Evolutionary conservation across 2,329 filamentous ascomycete genomes (phyloP).

Genomic region (Claviceps pusilla): DNA sequence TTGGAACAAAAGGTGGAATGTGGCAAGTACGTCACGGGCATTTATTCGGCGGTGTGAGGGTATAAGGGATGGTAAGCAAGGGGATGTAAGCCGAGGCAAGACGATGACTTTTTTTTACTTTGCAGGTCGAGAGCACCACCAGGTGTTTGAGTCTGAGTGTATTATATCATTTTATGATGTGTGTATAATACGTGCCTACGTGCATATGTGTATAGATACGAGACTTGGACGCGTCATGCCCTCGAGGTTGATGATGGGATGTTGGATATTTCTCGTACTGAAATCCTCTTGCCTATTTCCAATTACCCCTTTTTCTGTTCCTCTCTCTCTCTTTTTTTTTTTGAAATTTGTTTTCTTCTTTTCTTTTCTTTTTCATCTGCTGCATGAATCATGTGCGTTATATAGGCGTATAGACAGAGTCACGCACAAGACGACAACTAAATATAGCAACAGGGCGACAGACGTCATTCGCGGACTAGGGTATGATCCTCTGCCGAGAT

Average conservation of each 20-base stretch:
- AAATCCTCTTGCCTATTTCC: background rate
- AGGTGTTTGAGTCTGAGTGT: background rate
- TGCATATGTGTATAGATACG: background rate
- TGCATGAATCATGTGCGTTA: background rate
- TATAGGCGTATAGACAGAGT: too few species aligned
- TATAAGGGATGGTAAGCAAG: background rate
- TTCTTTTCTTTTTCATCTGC: background rate
- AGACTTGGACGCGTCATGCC: background rate
- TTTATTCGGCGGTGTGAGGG: slow-evolving; percentile 54
- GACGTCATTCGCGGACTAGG: background rate
- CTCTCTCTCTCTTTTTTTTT: background rate
- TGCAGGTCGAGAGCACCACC: background rate
- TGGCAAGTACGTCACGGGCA: slow-evolving; percentile 64
- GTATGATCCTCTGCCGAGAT: background rate
- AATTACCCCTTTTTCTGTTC: background rate
- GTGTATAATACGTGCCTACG: background rate
- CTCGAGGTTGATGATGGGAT: background rate
- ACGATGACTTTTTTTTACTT: background rate
- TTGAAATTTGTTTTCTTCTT: background rate
- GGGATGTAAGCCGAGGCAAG: background rate
- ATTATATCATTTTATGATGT: background rate
- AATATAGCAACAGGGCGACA: background rate
- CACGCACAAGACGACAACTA: background rate
- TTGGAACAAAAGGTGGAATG: slow-evolving; percentile 83
- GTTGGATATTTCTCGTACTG: background rate